Conservation (phyloP, 768 basidiomycete species). For the Termitomyces sp. region DNA sequence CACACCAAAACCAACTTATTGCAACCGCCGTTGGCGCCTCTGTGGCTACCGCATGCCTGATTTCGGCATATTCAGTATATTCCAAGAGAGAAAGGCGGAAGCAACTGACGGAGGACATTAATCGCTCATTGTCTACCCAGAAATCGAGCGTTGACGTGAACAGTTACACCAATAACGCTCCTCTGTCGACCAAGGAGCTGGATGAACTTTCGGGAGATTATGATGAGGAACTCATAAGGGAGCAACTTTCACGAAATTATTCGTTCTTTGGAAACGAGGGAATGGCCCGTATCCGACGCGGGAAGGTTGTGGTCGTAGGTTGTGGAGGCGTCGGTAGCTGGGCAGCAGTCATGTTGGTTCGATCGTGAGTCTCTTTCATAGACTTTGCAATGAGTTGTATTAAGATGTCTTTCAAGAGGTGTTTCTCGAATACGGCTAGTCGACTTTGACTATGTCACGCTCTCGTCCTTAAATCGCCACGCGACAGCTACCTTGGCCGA, state of each 20-base stretch:
- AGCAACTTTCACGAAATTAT: constrained; percentile 92
- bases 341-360: constrained; percentile 88
- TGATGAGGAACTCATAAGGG: constrained; percentile 77
- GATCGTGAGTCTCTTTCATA: constrained; percentile 61
- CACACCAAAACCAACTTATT: constrained; percentile 60
- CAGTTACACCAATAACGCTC: constrained; percentile 1
- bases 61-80: constrained; percentile 56
- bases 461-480: constrained; percentile 93
- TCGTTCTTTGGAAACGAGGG: constrained; percentile 90
- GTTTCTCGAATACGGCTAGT: constrained; percentile 74
- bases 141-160: constrained; percentile 15
- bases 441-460: constrained; percentile 94
- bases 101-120: constrained; percentile 53
- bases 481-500: constrained; percentile 86
- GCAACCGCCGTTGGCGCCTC: constrained; percentile 64
- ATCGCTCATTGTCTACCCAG: constrained; percentile 41
- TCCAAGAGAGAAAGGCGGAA: constrained; percentile 42
- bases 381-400: background rate
- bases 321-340: constrained; percentile 97
- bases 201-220: constrained; percentile 29
- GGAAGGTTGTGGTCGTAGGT: constrained; percentile 84
- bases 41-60: constrained; percentile 48
- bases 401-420: constrained; percentile 39
- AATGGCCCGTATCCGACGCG: constrained; percentile 72
- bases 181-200: constrained; percentile 3